phyloP scores from a whole-genome alignment of 208 protist species.

The Trypanosoma lewisi region DNA sequence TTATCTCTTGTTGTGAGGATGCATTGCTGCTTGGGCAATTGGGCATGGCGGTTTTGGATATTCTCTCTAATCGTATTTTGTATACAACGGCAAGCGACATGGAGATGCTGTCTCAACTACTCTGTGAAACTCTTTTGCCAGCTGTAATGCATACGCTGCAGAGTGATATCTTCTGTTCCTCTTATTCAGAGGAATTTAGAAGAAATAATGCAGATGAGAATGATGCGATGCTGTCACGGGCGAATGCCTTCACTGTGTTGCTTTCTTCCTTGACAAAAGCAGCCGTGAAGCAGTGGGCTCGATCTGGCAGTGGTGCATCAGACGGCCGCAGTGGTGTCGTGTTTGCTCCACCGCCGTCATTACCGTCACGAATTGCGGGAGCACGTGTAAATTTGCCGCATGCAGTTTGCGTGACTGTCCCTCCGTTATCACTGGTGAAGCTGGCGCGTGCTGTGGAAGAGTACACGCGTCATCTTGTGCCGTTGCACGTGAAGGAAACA shows the following conservation, averaged over 20 bases:
- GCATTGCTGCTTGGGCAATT: slow-evolving; percentile 16
- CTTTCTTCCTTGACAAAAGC: slow-evolving; percentile 25
- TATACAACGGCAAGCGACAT: neutral
- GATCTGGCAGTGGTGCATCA: neutral
- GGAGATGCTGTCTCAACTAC: slow-evolving; percentile 6
- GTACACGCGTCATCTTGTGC: neutral
- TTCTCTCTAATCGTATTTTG: slow-evolving; percentile 12
- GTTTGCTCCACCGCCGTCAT: slow-evolving; percentile 4
- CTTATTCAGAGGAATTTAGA: neutral
- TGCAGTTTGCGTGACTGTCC: neutral
- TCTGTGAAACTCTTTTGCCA: slow-evolving; percentile 24
- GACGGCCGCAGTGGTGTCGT: neutral
- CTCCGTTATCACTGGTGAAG: neutral
- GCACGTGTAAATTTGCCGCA: neutral
- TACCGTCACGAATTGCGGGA: neutral
- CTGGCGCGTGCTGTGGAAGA: neutral
- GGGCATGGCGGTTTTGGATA: slow-evolving; percentile 11
- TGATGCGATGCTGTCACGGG: neutral
- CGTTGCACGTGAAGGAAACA: neutral
- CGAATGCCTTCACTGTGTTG: slow-evolving; percentile 20
- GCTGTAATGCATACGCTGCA: slow-evolving; percentile 9
- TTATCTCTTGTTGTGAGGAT: slow-evolving; percentile 6
- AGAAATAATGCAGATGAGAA: neutral
- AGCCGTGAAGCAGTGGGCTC: slow-evolving; percentile 11
- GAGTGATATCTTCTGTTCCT: slow-evolving; percentile 9